Evolutionary conservation across 2,329 filamentous ascomycete genomes (phyloP).

Genomic region (Alternaria sp.): DNA sequence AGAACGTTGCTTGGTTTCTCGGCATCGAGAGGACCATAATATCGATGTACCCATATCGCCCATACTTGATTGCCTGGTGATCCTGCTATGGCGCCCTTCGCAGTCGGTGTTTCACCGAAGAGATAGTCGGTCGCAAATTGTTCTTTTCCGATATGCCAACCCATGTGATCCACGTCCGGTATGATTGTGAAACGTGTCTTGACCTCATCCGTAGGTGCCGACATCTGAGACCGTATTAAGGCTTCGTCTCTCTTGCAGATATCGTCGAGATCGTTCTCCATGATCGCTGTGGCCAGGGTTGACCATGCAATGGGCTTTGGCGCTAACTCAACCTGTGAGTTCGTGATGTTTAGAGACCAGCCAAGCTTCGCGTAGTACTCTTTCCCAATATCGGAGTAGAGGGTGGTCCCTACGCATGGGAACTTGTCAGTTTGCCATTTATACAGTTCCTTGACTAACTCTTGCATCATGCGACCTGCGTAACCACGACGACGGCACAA

Average conservation of each 20-base stretch:
- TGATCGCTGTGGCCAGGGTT: neutral
- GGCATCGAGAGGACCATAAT: slow-evolving; percentile 45
- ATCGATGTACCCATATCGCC: slow-evolving; percentile 71
- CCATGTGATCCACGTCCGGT: slow-evolving; percentile 70
- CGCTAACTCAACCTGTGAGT: slow-evolving; percentile 70
- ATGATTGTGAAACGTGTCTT: slow-evolving; percentile 67
- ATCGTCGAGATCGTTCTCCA: neutral
- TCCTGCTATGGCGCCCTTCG: slow-evolving; percentile 73
- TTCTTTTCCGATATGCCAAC: slow-evolving; percentile 80
- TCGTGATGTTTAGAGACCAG: slow-evolving; percentile 75
- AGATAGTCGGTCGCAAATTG: slow-evolving; percentile 73
- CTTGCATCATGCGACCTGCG: slow-evolving; percentile 75
- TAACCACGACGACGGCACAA: slow-evolving; percentile 74
- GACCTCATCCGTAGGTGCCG: slow-evolving; percentile 42
- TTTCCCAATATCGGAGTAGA: slow-evolving; percentile 87
- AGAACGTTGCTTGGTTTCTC: slow-evolving; percentile 66
- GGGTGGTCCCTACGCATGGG: slow-evolving; percentile 69
- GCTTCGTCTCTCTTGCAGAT: slow-evolving; percentile 62
- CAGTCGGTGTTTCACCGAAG: slow-evolving; percentile 59
- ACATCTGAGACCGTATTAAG: slow-evolving; percentile 63
- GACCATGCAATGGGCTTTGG: slow-evolving; percentile 23
- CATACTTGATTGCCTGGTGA: slow-evolving; percentile 64
- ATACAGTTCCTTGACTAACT: slow-evolving; percentile 64
- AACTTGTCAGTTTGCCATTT: slow-evolving; percentile 55
- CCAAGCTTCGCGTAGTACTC: slow-evolving; percentile 77